Base-by-base conservation (phyloP, 495 filamentous ascomycete species). In the Pyrenula massariospora region DNA sequence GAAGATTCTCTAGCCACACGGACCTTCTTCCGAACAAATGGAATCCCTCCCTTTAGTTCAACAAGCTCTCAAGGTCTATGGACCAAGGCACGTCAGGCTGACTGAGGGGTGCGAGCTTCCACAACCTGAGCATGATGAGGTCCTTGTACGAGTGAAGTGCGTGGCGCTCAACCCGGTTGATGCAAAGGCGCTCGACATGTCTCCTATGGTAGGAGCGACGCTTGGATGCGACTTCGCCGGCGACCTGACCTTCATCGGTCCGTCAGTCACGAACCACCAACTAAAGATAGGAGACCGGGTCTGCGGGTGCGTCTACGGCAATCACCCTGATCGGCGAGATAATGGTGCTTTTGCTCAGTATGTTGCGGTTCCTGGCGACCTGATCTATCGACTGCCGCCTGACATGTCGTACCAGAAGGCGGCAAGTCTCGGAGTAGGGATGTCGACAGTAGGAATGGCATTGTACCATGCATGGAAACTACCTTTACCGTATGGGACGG, bases 191-290 rank as follows among this genome's bases (percentile, higher is more conserved):
- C 60, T 74, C 15, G 66, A 70, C 49, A 8, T 21, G 1, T 49
- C 42, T n/a, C 15, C 24, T 48, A 56, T 48, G 2, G 48, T 47
- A 2, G 65, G 62, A 12, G 56, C 62, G 21, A 73, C 73, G 23
- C 63, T 68, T n/a, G 78, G 78, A 55, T 70, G 72, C 57, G 77
- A 81, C 59, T 77, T 72, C 63, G 63, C 74, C 10, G 78, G 78
- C 48, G 60, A 66, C 0, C 66, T 82, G 50, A 72, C 73, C 25
- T 64, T 65, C 48, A 63, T 80, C 31, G 78, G 78, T 8, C 59
- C 66, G 2, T 60, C 59, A 55, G 62, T 58, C 1, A 15, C 20
- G 2, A 15, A 12, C 51, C 12, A 20, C 20, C n/a, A 58, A 10
- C 22, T 56, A 25, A 61, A 55, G 15, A 71, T 80, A 12, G 78